Evolutionary conservation across 140 eudicot genomes (phyloP).

Genomic region (Anethum foeniculum): DNA sequence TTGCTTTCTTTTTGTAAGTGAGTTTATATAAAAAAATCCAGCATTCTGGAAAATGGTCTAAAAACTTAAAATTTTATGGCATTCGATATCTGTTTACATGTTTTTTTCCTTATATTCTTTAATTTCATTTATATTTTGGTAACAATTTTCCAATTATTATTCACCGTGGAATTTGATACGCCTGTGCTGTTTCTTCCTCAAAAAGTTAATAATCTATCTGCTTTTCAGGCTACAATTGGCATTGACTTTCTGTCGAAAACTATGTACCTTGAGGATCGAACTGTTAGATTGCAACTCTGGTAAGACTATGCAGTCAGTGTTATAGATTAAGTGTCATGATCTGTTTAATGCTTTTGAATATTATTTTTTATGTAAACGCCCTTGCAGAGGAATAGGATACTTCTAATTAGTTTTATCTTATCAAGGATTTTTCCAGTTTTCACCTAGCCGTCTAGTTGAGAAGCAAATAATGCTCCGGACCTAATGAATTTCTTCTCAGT

Average conservation of each 20-base stretch:
- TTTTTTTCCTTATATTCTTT: background rate
- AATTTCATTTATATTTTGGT: background rate
- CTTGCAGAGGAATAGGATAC: background rate
- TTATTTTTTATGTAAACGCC: background rate
- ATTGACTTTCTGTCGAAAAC: slow-evolving; percentile 72
- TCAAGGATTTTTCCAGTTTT: background rate
- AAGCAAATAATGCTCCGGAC: background rate
- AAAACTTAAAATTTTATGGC: no score
- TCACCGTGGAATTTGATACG: background rate
- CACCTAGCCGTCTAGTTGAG: background rate
- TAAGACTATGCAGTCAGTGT: slow-evolving; percentile 24
- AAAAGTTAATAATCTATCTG: background rate
- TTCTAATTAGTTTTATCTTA: background rate
- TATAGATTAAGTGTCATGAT: background rate
- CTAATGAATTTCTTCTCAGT: background rate
- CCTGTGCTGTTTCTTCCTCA: background rate
- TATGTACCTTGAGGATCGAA: slow-evolving; percentile 77
- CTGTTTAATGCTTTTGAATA: background rate
- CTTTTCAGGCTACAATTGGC: slow-evolving; percentile 69
- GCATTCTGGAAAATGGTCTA: background rate
- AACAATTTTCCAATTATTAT: background rate
- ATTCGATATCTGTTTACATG: background rate
- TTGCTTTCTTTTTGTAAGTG: background rate
- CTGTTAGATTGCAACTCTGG: slow-evolving; percentile 81
- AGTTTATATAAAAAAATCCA: background rate